These are phyloP conservation scores for Rhizopogon vesiculosus DNA, from an alignment of 768 basidiomycete genomes.

Conservation along the genomic window DNA sequence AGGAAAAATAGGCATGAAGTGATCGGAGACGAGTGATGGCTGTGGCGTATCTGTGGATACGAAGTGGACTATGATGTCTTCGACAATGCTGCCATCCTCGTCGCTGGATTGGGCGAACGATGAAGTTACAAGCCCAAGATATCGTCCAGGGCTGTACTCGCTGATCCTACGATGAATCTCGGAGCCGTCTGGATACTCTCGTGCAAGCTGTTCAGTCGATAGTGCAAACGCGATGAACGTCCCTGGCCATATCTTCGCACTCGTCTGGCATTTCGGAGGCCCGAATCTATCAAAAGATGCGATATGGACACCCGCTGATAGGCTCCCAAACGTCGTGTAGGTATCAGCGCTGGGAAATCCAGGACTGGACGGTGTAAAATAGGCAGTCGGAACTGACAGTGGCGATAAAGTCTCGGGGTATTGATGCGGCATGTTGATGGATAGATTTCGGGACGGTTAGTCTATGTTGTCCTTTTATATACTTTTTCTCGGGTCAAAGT, in stretches of 20 bases:
- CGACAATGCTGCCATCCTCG: constrained; percentile 5
- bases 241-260: constrained; percentile 3
- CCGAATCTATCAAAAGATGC: neutral
- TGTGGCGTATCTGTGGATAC: constrained; percentile 11
- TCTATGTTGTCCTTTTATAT: neutral
- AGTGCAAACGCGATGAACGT: constrained; percentile 14
- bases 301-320: neutral
- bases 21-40: neutral
- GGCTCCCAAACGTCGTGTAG: neutral
- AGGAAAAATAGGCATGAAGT: constrained; percentile 2
- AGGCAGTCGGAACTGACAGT: neutral
- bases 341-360: neutral
- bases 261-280: neutral
- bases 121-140: constrained; percentile 18
- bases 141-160: constrained; percentile 9
- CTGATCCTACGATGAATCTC: constrained; percentile 1
- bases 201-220: constrained; percentile 7
- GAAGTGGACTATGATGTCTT: constrained; percentile 16
- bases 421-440: neutral
- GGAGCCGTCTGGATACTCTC: neutral
- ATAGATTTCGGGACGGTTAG: neutral
- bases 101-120: constrained; percentile 6
- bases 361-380: neutral
- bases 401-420: neutral
- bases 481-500: neutral